Percentiles rank a stretch among this genome's conserved stretches.
phyloP scores from a whole-genome alignment of 306 rosid genomes.

The Cucurbita moschata region DNA sequence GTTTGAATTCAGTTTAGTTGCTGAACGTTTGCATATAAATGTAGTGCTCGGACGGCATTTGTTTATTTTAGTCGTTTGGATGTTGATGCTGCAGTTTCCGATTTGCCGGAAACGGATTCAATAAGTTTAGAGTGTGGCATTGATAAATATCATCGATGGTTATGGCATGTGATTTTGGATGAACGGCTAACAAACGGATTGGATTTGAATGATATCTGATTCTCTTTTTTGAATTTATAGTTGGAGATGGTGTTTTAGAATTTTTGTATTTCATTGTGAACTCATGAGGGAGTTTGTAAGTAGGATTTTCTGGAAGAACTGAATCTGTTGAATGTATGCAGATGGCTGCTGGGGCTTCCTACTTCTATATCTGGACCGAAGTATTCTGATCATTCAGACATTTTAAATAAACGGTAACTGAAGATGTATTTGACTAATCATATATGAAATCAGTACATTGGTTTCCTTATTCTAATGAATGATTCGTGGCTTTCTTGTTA shows the following conservation, averaged over 20 bases:
- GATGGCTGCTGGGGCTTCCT: conserved; percentile 65
- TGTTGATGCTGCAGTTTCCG: neutral
- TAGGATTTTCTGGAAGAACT: neutral
- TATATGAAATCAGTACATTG: neutral
- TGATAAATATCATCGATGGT: neutral
- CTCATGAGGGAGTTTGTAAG: neutral
- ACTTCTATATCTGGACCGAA: conserved; percentile 16
- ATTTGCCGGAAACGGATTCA: neutral
- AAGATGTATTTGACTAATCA: neutral
- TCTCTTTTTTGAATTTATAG: no score
- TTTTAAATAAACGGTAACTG: conserved; percentile 22
- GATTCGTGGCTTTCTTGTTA: neutral
- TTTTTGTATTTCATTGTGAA: neutral
- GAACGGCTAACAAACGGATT: neutral
- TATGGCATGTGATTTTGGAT: neutral
- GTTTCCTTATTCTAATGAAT: neutral
- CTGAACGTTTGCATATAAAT: neutral
- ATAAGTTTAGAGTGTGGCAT: neutral
- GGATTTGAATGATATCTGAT: neutral
- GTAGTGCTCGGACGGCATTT: neutral
- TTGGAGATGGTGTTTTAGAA: neutral
- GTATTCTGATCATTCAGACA: conserved; percentile 17
- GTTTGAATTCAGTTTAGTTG: neutral
- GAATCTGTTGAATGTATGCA: conserved; percentile 9
- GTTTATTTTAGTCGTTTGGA: neutral